phyloP scores from a whole-genome alignment of 1,139 yeast genomes.

The Zygotorulaspora mrakii region DNA sequence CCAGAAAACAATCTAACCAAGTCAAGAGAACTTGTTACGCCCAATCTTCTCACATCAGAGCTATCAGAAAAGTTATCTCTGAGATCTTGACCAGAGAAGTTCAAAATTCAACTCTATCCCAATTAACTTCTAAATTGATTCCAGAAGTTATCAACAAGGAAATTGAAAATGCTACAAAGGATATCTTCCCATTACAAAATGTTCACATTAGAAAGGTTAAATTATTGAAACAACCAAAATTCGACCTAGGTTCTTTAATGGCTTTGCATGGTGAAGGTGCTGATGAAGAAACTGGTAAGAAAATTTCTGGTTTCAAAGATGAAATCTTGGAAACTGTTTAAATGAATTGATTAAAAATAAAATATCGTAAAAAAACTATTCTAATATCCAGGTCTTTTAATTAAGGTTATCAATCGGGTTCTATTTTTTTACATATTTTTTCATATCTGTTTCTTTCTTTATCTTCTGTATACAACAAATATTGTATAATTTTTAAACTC shows the following conservation, averaged over 20 bases:
- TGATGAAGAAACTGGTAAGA: conserved; percentile 83
- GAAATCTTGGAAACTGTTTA: conserved; percentile 83
- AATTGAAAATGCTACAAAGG: conserved; percentile 80
- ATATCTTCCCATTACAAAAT: conserved; percentile 85
- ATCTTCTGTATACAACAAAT: conserved; percentile 14
- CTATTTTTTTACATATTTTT: conserved; percentile 9
- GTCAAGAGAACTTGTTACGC: conserved; percentile 89
- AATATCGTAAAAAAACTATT: conserved; percentile 5
- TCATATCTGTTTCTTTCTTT: conserved; percentile 11
- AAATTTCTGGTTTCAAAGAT: conserved; percentile 86
- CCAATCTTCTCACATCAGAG: conserved; percentile 85
- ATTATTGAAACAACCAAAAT: conserved; percentile 87
- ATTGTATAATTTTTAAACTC: conserved; percentile 16
- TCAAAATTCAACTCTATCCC: conserved; percentile 77
- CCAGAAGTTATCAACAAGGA: conserved; percentile 92
- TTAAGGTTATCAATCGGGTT: conserved; percentile 5
- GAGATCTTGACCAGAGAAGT: conserved; percentile 87
- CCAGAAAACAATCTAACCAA: conserved; percentile 87
- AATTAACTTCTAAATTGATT: conserved; percentile 81
- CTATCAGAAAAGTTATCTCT: conserved; percentile 78
- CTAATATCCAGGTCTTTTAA: too few species aligned
- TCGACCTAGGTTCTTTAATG: conserved; percentile 82
- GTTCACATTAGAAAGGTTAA: conserved; percentile 90
- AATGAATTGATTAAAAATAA: conserved; percentile 27
- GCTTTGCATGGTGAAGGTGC: conserved; percentile 90